Conservation (phyloP, 345 rosid genomes). For the Clarkia xantiana region DNA sequence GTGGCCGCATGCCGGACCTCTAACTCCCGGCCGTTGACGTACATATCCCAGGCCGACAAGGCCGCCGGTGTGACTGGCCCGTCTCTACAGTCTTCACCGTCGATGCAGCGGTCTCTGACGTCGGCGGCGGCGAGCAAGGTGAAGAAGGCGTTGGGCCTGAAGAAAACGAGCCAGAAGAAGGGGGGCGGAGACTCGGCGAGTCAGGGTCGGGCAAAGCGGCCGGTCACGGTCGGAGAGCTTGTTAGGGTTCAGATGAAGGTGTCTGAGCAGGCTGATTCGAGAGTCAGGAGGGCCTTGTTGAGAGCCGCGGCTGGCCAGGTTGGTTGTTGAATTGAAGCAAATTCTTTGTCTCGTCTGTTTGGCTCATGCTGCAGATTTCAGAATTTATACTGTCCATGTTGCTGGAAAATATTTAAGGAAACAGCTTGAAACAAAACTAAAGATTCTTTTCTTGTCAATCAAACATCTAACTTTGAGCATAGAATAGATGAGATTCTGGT, state of each 20-base stretch:
- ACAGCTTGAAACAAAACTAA: too few relatives aligned
- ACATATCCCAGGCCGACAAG: constrained; percentile 38
- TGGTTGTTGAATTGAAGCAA: neutral
- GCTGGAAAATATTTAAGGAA: too few relatives aligned
- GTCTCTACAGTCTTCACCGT: constrained; percentile 19
- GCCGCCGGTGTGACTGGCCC: constrained; percentile 7
- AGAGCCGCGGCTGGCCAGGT: constrained; percentile 84
- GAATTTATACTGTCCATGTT: too few relatives aligned
- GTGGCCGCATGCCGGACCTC: constrained; percentile 61
- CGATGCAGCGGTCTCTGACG: constrained; percentile 70
- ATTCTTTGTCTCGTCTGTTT: too few relatives aligned
- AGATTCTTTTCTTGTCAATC: too few relatives aligned
- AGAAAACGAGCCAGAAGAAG: constrained; percentile 19
- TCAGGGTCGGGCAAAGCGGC: constrained; percentile 25
- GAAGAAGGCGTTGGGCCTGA: constrained; percentile 87
- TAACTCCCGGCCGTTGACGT: constrained; percentile 57
- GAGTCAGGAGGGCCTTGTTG: constrained; percentile 73
- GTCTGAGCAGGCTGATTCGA: constrained; percentile 65
- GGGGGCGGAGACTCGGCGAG: constrained; percentile 10
- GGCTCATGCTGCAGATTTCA: neutral
- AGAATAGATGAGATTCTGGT: too few relatives aligned
- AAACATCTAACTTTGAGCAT: too few relatives aligned
- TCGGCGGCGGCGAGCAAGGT: constrained; percentile 80
- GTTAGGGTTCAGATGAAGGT: constrained; percentile 73
- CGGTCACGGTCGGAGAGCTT: constrained; percentile 69